phyloP scores from a whole-genome alignment of 805 yeast genomes.

The Candida odintsovae region DNA sequence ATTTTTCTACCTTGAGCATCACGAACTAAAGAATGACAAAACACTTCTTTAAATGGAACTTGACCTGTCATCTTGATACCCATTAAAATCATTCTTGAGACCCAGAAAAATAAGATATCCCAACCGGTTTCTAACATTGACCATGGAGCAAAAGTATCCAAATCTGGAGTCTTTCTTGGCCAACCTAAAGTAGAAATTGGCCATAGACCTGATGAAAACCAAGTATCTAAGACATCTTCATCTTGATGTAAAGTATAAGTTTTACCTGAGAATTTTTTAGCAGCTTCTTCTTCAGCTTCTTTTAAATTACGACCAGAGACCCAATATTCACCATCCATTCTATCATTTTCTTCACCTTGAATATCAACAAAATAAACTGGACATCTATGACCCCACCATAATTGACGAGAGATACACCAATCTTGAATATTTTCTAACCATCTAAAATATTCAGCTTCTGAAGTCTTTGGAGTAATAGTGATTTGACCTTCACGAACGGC shows the following conservation, averaged over 20 bases:
- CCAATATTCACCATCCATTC: conserved; percentile 75
- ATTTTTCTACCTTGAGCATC: conserved; percentile 99
- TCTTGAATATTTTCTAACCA: conserved; percentile 97
- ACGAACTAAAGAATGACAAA: conserved; percentile 97
- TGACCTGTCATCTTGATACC: conserved; percentile 87
- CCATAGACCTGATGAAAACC: conserved; percentile 99
- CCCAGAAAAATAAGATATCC: conserved; percentile 99
- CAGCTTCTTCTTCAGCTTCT: conserved; percentile 85
- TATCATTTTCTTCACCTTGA: conserved; percentile 56
- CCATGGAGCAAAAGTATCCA: conserved; percentile 80
- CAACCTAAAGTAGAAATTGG: conserved; percentile 95
- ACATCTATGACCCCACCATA: conserved; percentile 98
- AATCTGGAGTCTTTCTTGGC: conserved; percentile 77
- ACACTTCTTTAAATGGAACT: conserved; percentile 92
- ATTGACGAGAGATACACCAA: conserved; percentile 96
- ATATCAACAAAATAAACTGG: conserved; percentile 87
- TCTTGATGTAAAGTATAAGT: conserved; percentile 83
- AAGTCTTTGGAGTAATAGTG: conserved; percentile 78
- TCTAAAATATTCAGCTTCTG: conserved; percentile 88
- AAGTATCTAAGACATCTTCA: conserved; percentile 96
- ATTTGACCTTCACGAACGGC: conserved; percentile 82
- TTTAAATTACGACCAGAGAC: conserved; percentile 78
- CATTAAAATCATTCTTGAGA: conserved; percentile 89
- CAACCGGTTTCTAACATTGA: conserved; percentile 97
- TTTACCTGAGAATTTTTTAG: conserved; percentile 59